Conservation (phyloP, 208 protist species). For the Leishmania major region DNA sequence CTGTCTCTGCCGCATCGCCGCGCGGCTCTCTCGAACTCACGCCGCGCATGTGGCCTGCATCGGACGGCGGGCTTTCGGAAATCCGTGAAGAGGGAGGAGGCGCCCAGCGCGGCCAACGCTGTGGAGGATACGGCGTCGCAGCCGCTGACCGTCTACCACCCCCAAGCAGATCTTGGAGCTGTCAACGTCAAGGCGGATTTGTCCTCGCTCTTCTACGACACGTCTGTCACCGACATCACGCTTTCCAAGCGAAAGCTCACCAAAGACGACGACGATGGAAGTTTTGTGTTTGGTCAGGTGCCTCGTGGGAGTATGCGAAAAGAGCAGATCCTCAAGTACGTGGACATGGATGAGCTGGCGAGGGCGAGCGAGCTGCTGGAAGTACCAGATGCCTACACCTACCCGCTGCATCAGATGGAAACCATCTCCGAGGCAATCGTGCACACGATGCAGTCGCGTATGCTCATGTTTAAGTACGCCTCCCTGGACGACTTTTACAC, state of each 20-base stretch:
- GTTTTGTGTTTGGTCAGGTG: slow-evolving; percentile 2
- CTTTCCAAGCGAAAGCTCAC: slow-evolving; percentile 3
- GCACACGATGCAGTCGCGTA: slow-evolving; percentile 41
- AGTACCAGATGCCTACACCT: slow-evolving; percentile 15
- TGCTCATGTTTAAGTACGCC: slow-evolving; percentile 46
- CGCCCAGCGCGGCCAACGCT: background rate
- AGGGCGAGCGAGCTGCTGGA: slow-evolving; percentile 14
- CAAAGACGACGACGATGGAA: slow-evolving; percentile 7
- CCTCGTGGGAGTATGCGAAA: background rate
- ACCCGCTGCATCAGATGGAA: slow-evolving; percentile 54
- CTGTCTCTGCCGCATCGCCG: slow-evolving; percentile 1
- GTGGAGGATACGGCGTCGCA: background rate
- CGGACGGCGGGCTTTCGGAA: background rate
- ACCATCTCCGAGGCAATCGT: slow-evolving; percentile 50
- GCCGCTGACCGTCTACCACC: background rate
- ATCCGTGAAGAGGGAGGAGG: background rate
- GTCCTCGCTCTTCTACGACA: slow-evolving; percentile 19
- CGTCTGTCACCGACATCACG: background rate
- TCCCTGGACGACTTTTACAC: slow-evolving; percentile 18
- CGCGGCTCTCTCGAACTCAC: background rate
- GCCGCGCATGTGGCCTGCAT: background rate
- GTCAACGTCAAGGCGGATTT: background rate
- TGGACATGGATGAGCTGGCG: slow-evolving; percentile 11
- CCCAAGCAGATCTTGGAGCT: background rate
- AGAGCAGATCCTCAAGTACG: background rate